phyloP scores from a whole-genome alignment of 495 filamentous ascomycete species.

The Lasiosphaeria hispida region DNA sequence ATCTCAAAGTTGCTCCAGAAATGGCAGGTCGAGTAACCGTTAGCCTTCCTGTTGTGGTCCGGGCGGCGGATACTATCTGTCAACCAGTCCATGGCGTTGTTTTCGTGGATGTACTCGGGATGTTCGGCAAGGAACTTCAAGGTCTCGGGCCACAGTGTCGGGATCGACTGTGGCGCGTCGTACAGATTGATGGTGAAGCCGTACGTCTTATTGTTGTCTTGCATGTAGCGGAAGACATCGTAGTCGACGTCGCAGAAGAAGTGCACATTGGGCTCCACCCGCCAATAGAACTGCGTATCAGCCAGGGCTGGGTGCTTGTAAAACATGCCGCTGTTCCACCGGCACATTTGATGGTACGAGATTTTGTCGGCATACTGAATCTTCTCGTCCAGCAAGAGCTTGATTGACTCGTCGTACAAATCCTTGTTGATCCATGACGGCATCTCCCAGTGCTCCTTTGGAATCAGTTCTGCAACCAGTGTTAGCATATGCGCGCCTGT shows the following conservation, averaged over 20 bases:
- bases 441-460: slow-evolving; percentile 89
- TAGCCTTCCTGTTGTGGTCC: slow-evolving; percentile 71
- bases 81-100: slow-evolving; percentile 87
- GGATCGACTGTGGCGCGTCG: slow-evolving; percentile 81
- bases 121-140: slow-evolving; percentile 82
- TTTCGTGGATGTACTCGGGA: slow-evolving; percentile 73
- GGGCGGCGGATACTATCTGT: slow-evolving; percentile 74
- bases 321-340: slow-evolving; percentile 98
- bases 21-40: slow-evolving; percentile 98
- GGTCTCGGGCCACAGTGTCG: slow-evolving; percentile 93
- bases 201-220: slow-evolving; percentile 96
- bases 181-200: slow-evolving; percentile 98
- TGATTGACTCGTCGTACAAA: slow-evolving; percentile 77
- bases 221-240: slow-evolving; percentile 98
- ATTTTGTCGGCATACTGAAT: slow-evolving; percentile 86
- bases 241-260: slow-evolving; percentile 99
- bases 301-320: slow-evolving; percentile 90
- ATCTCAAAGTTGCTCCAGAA: slow-evolving; percentile 99
- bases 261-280: slow-evolving; percentile 97
- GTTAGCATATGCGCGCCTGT: slow-evolving; percentile 15
- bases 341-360: slow-evolving; percentile 99
- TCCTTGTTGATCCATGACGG: slow-evolving; percentile 90
- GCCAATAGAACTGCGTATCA: slow-evolving; percentile 91
- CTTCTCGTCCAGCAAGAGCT: slow-evolving; percentile 75
- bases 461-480: slow-evolving; percentile 65